A percentile compares a stretch with the other conserved stretches of the same genome.
phyloP scores from a whole-genome alignment of 208 protist genomes.

The Lotmaria passim region DNA sequence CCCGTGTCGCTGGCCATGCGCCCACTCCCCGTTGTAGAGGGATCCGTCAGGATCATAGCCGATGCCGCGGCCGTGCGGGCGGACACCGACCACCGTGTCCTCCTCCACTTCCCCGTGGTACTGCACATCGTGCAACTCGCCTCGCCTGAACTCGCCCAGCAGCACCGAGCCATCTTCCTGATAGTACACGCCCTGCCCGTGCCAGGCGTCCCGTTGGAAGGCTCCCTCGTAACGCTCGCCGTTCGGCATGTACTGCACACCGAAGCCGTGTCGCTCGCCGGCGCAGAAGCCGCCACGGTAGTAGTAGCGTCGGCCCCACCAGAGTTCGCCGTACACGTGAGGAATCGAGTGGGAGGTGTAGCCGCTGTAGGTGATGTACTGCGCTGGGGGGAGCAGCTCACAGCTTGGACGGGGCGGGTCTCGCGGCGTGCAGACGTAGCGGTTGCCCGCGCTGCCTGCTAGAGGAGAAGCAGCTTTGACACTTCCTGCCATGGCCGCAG shows the following conservation, averaged over 20 bases:
- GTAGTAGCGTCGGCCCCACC: conserved; percentile 68
- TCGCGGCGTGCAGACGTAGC: background rate
- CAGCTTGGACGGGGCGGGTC: conserved; percentile 3
- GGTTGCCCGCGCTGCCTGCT: background rate
- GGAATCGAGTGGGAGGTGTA: conserved; percentile 69
- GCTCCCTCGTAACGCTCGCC: conserved; percentile 75
- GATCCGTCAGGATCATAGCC: conserved; percentile 40
- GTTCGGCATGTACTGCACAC: conserved; percentile 63
- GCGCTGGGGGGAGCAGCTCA: conserved; percentile 25
- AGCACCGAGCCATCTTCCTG: conserved; percentile 70
- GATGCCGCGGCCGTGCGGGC: conserved; percentile 66
- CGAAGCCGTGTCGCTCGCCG: conserved; percentile 67
- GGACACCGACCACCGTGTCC: conserved; percentile 24
- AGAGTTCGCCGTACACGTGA: conserved; percentile 83
- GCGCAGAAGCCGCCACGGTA: conserved; percentile 69
- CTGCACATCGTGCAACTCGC: conserved; percentile 38
- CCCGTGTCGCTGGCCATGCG: conserved; percentile 69
- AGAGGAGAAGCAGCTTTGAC: background rate
- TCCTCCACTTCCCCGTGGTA: conserved; percentile 85
- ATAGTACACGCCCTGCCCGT: conserved; percentile 68
- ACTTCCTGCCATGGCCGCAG: background rate
- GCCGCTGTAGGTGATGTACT: conserved; percentile 74
- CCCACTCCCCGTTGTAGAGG: conserved; percentile 90
- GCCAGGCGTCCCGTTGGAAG: conserved; percentile 67
- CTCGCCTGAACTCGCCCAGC: conserved; percentile 58